These are phyloP conservation scores for Cladobotryum mycophilum DNA, from an alignment of 2,329 filamentous ascomycete species.

Conservation along the genomic window DNA sequence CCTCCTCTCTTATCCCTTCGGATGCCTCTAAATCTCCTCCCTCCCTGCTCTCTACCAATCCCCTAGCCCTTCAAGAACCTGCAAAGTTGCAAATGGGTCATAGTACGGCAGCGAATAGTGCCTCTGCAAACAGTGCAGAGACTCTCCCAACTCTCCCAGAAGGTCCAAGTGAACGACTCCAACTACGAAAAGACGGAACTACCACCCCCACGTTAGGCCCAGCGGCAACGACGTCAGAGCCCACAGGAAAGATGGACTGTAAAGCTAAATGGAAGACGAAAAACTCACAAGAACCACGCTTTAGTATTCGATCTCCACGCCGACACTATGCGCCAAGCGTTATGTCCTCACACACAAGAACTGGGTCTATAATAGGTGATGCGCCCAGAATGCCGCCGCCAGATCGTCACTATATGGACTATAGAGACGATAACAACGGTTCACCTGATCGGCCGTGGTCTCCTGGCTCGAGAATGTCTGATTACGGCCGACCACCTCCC, in stretches of 20 bases:
- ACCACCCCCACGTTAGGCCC: conserved; percentile 13
- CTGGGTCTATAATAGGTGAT: conserved; percentile 47
- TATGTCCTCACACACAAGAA: conserved; percentile 39
- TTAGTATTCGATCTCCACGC: conserved; percentile 36
- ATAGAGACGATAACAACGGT: conserved; percentile 37
- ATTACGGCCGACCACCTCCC: conserved; percentile 66
- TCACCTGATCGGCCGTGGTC: conserved; percentile 56
- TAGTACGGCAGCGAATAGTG: conserved; percentile 16
- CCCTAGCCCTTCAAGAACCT: conserved; percentile 16
- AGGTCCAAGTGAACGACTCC: conserved; percentile 36
- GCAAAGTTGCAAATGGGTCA: conserved; percentile 43
- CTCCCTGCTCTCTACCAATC: neutral
- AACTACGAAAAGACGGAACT: conserved; percentile 22
- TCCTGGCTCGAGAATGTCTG: conserved; percentile 44
- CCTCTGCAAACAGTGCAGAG: conserved; percentile 28
- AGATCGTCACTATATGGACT: conserved; percentile 55
- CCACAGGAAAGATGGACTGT: conserved; percentile 1
- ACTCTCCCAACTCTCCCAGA: conserved; percentile 47
- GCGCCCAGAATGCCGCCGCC: conserved; percentile 55
- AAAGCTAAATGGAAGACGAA: conserved; percentile 19
- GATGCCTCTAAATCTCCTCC: conserved; percentile 1
- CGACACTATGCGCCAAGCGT: conserved; percentile 49
- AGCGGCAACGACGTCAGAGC: neutral
- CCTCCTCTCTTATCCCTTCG: neutral
- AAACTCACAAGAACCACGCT: conserved; percentile 35